Percentiles rank a stretch among this genome's conserved stretches.
phyloP scores from a whole-genome alignment of 2,329 filamentous ascomycete species.

The Lomentospora prolificans region DNA sequence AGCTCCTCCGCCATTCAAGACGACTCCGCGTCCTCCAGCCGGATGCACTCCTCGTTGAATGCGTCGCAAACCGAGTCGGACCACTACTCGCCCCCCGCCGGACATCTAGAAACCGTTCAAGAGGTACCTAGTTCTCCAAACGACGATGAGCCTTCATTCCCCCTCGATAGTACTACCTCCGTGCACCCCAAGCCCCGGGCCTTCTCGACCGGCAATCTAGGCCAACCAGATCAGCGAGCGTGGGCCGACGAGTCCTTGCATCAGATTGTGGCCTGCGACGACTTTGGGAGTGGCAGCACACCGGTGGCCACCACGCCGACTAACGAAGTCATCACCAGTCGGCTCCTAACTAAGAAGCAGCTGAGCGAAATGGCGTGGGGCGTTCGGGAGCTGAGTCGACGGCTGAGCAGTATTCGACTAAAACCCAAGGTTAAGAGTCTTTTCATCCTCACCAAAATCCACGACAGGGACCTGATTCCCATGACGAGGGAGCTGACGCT shows the following conservation, averaged over 20 bases:
- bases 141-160: conserved; percentile 14
- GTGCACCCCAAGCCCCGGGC: background rate
- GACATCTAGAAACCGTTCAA: background rate
- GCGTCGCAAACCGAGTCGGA: background rate
- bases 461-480: conserved; percentile 69
- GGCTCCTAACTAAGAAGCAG: conserved; percentile 90
- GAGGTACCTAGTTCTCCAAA: conserved; percentile 5
- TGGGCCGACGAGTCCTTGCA: conserved; percentile 30
- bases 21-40: background rate
- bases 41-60: background rate
- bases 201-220: conserved; percentile 22
- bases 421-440: conserved; percentile 73
- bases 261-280: background rate
- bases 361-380: conserved; percentile 96
- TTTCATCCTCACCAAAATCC: conserved; percentile 85
- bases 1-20: conserved; percentile 11
- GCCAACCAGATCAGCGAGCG: conserved; percentile 46
- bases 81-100: conserved; percentile 9
- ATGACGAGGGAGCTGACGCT: conserved; percentile 67
- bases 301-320: conserved; percentile 15
- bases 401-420: conserved; percentile 72
- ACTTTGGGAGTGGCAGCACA: background rate
- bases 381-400: conserved; percentile 80
- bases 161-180: conserved; percentile 12
- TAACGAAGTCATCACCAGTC: conserved; percentile 34